Base-by-base conservation (phyloP, 345 rosid species). In the Syzygium aromaticum region DNA sequence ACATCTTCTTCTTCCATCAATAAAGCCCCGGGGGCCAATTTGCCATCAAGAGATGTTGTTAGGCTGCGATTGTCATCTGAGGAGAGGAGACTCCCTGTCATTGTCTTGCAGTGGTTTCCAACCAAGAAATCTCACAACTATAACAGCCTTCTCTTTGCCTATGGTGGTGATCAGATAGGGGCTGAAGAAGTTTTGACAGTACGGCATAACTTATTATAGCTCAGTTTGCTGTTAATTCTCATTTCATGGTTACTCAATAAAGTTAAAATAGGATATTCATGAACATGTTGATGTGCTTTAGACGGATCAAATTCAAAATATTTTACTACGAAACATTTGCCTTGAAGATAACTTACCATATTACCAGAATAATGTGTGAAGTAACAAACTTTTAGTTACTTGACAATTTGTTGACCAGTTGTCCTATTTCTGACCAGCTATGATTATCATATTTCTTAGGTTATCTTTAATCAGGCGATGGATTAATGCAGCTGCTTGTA, bases 151-250 rank as follows among this genome's bases (percentile, higher is more conserved):
- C 92, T 95, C 53, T 94, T 94, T 86, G 88, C 93, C 88, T 94
- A 94, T 90, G 96, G 98, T 86, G 98, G 98, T 33, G 96, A 94
- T 88, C 94, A 92, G 89, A 91, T 93, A 91, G 95, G 96, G 90
- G 93, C 95, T 52, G 96, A 93, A 86, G 98, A 95, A 93, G 94
- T 90, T 88, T 89, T 95, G 84, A 93, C 95, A 61, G 98, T 95
- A 84, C 38, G 93, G 86, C 59, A 19, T 30, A 33, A 73, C 82
- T 73, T 73, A 73, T 73, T 40, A 73, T 73, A 33, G 78, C 27
- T 38, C 49, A 73, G 38, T 73, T 38, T 0, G 49, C 82, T 73
- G 7, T 19, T 33, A 73, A 38, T 73, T 73, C 80, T 73, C 25
- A 67, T 17, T 67, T 67, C 22, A 38, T 73, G 80, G 25, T 73